Evolutionary conservation across 129 eudicot species (phyloP), one percentile per base, ranked within the genome.

Genomic region (Flaveria trinervia): DNA sequence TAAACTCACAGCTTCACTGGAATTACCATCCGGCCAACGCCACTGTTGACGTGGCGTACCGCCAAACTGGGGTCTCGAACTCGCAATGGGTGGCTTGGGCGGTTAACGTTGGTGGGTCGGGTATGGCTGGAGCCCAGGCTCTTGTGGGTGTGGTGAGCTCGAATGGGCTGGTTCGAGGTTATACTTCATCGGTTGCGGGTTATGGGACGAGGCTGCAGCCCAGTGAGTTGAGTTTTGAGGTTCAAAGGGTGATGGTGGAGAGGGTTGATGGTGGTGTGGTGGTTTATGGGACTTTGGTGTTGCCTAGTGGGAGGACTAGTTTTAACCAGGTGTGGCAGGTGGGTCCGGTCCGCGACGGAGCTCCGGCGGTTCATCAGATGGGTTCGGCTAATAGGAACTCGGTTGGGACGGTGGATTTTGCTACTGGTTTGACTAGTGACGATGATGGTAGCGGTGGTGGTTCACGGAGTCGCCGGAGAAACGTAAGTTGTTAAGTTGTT

Each of bases 31-130:
- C 85, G 7, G 0, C 85, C 20, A 85, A 84, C 62, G 71, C 73
- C 82, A 93, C 91, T 39, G 89, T 81, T 20, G 89, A 90, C 18
- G 77, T 93, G 18, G 98, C 98, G 0, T 93, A 79, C 77, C 81
- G 98, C 12, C 92, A 81, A 64, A 72, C 84, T 1, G 84, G 89
- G 2, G 73, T 85, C 25, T 20, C 82, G 91, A 0, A 76, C 28
- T 83, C 96, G 36, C 83, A 82, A 43, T 93, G 98, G 98, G 98
- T 89, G 92, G 88, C 2, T 0, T 93, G 98, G 98, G 90, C 89
- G 1, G 85, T 90, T n/a, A 90, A 93, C 39, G 59, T 81, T 4
- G 45, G 43, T 46, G 75, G 84, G 7, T 0, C 41, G 1, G 82
- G 89, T 15, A 93, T 93, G 98, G 44, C 48, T 16, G 92, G 92